Percentiles rank a stretch among this genome's conserved stretches.
These are phyloP conservation scores for Hamamelis virginiana DNA, from an alignment of 164 flowering plant genomes.

Conservation along the genomic window DNA sequence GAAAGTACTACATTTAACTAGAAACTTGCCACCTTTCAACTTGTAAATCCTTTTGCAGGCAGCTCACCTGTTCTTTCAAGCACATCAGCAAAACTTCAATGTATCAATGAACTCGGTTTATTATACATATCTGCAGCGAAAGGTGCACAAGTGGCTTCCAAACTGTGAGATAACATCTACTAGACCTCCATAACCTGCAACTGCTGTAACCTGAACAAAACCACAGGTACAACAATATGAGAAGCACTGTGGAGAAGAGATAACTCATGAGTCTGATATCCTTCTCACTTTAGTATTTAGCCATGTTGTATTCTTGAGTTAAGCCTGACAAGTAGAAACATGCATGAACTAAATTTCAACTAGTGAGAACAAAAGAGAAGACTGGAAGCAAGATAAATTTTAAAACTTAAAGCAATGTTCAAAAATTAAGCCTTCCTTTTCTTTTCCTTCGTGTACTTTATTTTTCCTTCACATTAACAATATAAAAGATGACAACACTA, in stretches of 20 bases:
- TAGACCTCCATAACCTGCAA: constrained; percentile 90
- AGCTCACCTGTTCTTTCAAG: not conserved
- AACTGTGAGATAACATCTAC: constrained; percentile 88
- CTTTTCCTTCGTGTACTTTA: no score
- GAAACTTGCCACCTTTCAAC: no score
- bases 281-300: not conserved
- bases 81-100: not conserved
- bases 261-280: not conserved
- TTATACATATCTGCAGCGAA: constrained; percentile 44
- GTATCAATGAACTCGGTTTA: not conserved
- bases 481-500: no score
- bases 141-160: constrained; percentile 91
- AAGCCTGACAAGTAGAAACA: no score
- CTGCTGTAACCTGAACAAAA: constrained; percentile 65
- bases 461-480: no score
- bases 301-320: not conserved
- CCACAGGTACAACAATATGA: not conserved
- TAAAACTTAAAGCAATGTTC: no score
- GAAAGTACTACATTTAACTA: no score
- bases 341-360: no score
- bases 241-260: not conserved
- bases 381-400: no score
- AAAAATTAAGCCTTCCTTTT: no score
- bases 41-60: no score
- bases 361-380: no score